Evolutionary conservation across 352 stramenopile genomes (phyloP), one percentile per base, ranked within the genome.

Genomic region (Hyaloperonospora brassicae): DNA sequence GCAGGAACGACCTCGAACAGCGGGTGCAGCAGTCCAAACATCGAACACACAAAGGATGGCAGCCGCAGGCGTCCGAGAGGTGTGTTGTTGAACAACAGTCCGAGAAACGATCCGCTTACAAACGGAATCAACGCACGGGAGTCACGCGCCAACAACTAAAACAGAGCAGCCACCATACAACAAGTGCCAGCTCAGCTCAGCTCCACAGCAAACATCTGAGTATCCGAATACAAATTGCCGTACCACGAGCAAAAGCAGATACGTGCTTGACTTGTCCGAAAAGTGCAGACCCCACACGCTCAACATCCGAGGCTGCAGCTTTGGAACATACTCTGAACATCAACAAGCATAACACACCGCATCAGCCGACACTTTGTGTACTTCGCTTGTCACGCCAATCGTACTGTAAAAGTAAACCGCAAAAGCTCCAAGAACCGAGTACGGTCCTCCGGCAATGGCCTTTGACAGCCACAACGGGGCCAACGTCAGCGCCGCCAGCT

Each of bases 1-100:
- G 79, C 59, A 21, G 84, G 84, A n/a, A 89, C 74, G 5, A 92
- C 79, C 10, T 89, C 75, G 55, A 94, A 92, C 30, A 94, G 49
- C 24, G 84, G 78, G 24, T 77, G 73, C 47, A 94, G 73, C 21
- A 92, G 70, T 31, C 71, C 66, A 25, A 94, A 62, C 21, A 86
- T 47, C 23, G 68, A 83, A 57, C 70, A 79, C 30, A 92, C 25
- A 52, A 90, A 85, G 44, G 70, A 80, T 31, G 84, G 84, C 34
- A 92, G 49, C n/a, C 79, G 79, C 2, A 94, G 56, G 42, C 72
- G 73, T n/a, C 72, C 70, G 8, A 94, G 63, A 14, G 76, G 81
- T 51, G 83, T 91, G 11, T 64, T 71, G 53, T 64, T 84, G 59
- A 90, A 89, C 14, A 92, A 55, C 10, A 80, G 30, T 9, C 84